These are phyloP conservation scores for Penicillium desertorum DNA, from an alignment of 495 filamentous ascomycete genomes.

Conservation along the genomic window DNA sequence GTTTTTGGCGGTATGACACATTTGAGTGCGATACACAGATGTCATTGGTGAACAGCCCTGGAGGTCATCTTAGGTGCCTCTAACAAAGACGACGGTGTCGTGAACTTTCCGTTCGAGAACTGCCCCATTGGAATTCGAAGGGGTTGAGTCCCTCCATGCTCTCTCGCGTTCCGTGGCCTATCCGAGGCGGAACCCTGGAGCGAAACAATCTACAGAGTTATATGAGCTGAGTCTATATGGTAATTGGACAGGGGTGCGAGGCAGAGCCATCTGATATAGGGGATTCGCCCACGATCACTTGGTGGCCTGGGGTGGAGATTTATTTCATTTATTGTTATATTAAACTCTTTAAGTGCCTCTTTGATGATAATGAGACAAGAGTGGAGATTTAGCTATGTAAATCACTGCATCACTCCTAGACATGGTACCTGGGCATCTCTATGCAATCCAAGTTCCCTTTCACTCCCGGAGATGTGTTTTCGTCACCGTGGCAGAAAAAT, in stretches of 20 bases:
- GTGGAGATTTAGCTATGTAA: not conserved
- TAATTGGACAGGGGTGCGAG: not conserved
- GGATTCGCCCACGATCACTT: no score
- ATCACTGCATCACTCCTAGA: not conserved
- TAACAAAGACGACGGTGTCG: not conserved
- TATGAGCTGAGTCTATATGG: not conserved
- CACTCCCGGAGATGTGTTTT: not conserved
- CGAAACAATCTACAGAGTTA: no score
- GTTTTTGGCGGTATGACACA: not conserved
- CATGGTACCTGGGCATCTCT: not conserved
- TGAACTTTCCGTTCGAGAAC: not conserved
- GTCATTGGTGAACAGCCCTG: no score
- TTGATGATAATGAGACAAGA: not conserved
- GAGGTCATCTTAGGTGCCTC: not conserved
- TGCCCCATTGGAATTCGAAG: not conserved
- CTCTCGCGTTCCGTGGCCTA: no score
- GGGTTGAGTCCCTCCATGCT: not conserved
- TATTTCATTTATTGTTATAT: not conserved
- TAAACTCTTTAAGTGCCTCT: not conserved
- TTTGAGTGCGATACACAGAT: not conserved
- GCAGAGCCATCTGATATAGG: not conserved
- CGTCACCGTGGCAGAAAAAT: constrained; percentile 23
- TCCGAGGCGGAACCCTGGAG: no score
- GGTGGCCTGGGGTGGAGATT: not conserved
- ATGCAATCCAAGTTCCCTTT: not conserved